These are phyloP conservation scores for Orbilia ellipsospora DNA, from an alignment of 2,329 filamentous ascomycete genomes.

Conservation along the genomic window DNA sequence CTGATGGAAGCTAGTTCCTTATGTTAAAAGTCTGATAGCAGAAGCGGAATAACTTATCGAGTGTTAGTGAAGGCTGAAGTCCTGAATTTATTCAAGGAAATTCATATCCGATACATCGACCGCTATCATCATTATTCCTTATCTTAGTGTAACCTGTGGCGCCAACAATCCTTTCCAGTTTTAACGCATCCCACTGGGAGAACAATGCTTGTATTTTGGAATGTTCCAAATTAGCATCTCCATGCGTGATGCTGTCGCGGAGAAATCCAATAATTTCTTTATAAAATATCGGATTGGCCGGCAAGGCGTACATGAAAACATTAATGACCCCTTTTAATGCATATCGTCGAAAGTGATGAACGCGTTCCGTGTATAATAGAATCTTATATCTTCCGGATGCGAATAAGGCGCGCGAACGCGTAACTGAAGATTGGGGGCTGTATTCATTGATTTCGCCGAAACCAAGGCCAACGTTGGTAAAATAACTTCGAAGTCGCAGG, in stretches of 20 bases:
- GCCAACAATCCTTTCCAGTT: conserved; percentile 87
- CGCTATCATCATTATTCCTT: conserved; percentile 85
- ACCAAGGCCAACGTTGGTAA: conserved; percentile 67
- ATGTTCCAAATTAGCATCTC: conserved; percentile 67
- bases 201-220: conserved; percentile 72
- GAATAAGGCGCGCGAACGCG: conserved; percentile 88
- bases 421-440: conserved; percentile 79
- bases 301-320: conserved; percentile 89
- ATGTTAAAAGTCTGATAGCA: no score
- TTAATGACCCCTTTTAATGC: conserved; percentile 81
- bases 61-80: background rate
- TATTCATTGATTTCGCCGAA: conserved; percentile 94
- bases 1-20: no score
- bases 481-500: conserved; percentile 89
- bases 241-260: conserved; percentile 70
- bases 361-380: conserved; percentile 89
- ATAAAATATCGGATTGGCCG: conserved; percentile 87
- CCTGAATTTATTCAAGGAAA: conserved; percentile 73
- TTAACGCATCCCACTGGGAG: conserved; percentile 88
- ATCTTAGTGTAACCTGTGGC: conserved; percentile 82
- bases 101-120: conserved; percentile 73
- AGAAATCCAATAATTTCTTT: conserved; percentile 77
- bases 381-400: conserved; percentile 82
- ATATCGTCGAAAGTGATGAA: conserved; percentile 96
- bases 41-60: background rate